phyloP scores from a whole-genome alignment of 1,284 basidiomycete genomes.

The Porphyrellus sp. region DNA sequence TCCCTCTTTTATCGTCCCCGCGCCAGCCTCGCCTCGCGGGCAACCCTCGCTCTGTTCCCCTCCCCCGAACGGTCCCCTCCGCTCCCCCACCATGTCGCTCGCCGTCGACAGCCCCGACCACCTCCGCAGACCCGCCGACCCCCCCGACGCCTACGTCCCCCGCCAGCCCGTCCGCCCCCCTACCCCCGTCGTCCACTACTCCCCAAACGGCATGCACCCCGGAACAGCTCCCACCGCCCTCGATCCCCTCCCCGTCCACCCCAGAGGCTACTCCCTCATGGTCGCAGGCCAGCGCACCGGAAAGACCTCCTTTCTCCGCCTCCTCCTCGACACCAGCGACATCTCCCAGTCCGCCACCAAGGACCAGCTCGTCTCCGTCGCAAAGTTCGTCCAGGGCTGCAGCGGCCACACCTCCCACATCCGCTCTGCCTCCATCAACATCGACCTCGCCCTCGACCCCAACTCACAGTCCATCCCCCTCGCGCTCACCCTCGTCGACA shows the following conservation, averaged over 20 bases:
- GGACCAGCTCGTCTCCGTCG: conserved; percentile 70
- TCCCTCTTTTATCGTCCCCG: conserved; percentile 40
- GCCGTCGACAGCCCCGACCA: conserved; percentile 34
- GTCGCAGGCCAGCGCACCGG: conserved; percentile 73
- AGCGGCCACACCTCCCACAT: conserved; percentile 64
- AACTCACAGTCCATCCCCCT: conserved; percentile 45
- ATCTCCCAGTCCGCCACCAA: conserved; percentile 54
- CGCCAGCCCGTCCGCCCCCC: conserved; percentile 24
- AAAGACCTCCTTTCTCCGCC: conserved; percentile 78
- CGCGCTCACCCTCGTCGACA: conserved; percentile 71
- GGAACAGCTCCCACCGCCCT: conserved; percentile 26
- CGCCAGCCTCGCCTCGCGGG: conserved; percentile 40
- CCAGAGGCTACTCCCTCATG: conserved; percentile 60
- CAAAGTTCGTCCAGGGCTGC: conserved; percentile 73
- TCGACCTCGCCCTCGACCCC: conserved; percentile 54
- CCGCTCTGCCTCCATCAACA: conserved; percentile 62
- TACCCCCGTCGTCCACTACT: conserved; percentile 20
- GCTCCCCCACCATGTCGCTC: conserved; percentile 29
- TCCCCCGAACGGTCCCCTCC: neutral
- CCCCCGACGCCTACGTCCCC: conserved; percentile 13
- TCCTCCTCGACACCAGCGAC: conserved; percentile 70
- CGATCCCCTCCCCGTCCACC: conserved; percentile 23
- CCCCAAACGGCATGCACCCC: conserved; percentile 28
- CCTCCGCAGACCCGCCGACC: conserved; percentile 12
- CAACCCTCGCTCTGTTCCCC: conserved; percentile 37